phyloP scores from a whole-genome alignment of 208 protist species.

The Acanthamoeba castellanii region DNA sequence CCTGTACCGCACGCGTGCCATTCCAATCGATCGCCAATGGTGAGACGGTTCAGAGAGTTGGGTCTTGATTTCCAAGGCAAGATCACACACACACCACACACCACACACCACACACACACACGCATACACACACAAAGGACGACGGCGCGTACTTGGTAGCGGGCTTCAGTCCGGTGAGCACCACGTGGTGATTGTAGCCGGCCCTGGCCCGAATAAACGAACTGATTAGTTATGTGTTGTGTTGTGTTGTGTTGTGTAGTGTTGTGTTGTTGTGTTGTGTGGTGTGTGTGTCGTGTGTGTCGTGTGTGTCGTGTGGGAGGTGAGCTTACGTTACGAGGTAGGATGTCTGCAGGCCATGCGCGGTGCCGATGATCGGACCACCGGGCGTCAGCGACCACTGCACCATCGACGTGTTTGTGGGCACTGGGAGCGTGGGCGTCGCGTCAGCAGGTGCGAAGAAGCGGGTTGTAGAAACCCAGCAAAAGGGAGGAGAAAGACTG shows the following conservation, averaged over 20 bases:
- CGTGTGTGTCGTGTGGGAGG: not conserved
- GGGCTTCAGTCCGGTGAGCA: slow-evolving; percentile 15
- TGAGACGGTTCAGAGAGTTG: not conserved
- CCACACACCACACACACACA: too few species aligned
- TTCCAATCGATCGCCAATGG: too few species aligned
- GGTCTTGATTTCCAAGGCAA: not conserved
- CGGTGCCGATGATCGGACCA: not conserved
- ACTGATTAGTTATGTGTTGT: not conserved
- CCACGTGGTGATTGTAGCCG: slow-evolving; percentile 61
- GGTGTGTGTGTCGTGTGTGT: not conserved
- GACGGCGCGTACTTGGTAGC: not conserved
- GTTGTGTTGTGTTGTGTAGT: not conserved
- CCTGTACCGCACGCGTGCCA: not conserved
- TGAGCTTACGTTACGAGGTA: not conserved
- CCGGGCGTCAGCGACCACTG: slow-evolving; percentile 10
- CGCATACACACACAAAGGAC: too few species aligned
- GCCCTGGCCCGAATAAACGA: not conserved
- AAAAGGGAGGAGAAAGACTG: not conserved
- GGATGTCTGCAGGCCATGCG: not conserved
- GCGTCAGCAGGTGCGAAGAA: not conserved
- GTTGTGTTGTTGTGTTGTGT: not conserved
- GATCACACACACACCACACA: too few species aligned
- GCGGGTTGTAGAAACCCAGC: not conserved
- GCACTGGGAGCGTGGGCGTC: not conserved
- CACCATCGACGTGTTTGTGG: not conserved